Base-by-base conservation (phyloP, 495 filamentous ascomycete genomes). In the Xylona heveae region DNA sequence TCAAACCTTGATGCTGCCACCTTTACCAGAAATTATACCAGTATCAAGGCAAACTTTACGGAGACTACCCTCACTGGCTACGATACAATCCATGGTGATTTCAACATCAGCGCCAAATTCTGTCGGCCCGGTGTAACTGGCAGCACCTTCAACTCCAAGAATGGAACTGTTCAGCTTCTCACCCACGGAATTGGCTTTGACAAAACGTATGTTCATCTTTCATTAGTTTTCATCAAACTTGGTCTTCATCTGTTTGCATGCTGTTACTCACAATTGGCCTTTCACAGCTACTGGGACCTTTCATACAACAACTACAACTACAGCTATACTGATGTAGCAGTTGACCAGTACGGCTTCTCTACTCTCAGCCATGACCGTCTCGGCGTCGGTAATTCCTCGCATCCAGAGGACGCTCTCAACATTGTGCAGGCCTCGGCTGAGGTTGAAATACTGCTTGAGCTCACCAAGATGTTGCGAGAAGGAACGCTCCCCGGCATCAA, bases 101-200 rank as follows among this genome's bases (percentile, higher is more conserved):
- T 51, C 24, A 39, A 52, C 6, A 55, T 58, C 21, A 51, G 45
- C 31, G 28, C 45, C 2, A 39, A 52, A 24, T 49, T 54, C 30
- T 58, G 54, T 24, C 39, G 36, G 32, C 52, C 52, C 2, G n/a
- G n/a, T n/a, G n/a, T n/a, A n/a, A n/a, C n/a, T n/a, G n/a, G n/a
- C n/a, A 40, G 44, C 21, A 14, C 30, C 40, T 36, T 20, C 37
- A 36, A 17, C 31, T 28, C 31, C 17, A 25, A 7, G 8, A 25
- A 25, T 13, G 8, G 8, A 6, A 49, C 42, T 1, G 43, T 74
- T 5, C 69, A 74, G 42, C 37, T 76, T 24, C 44, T 74, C 4
- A 69, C 68, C 0, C 70, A 76, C 42, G 70, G 71, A 21, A 55
- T 71, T 42, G 66, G 63, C 9, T 71, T 68, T 38, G 64, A 70